Evolutionary conservation across 108 stramenopile genomes (phyloP), one percentile per base, ranked within the genome.

Genomic region (Skeletonema grethae): DNA sequence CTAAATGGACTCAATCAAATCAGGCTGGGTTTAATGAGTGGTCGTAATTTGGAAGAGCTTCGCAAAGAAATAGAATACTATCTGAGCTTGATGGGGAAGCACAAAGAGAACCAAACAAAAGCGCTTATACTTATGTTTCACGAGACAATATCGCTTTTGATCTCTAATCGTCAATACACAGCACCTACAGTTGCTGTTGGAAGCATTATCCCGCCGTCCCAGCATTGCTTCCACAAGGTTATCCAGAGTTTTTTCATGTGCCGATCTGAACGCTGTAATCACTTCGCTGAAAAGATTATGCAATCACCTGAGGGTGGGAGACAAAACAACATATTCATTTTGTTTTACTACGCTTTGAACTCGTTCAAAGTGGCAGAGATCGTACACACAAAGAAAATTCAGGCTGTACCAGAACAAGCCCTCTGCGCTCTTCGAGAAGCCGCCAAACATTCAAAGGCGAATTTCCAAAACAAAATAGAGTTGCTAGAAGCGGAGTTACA

Each of bases 391-490:
- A n/a, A 31, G 15, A 60, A 60, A 30, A n/a, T 60, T 3, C 30
- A 16, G 4, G 59, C 36, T 3, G 36, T 60, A 15, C 29, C 53
- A 8, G 56, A 75, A 24, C 16, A 60, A 22, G 63, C 73, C 22
- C 48, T 75, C 4, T 4, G 22, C 2, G 34, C 55, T 9, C 3
- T 75, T 11, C 12, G 15, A 25, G 16, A 9, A 20, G 66, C 61
- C 5, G 61, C 60, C 2, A 16, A 48, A 18, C 38, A 55, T 20
- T 76, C 75, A 2, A 16, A 53, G 11, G 67, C 32, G 60, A 76
- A 76, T 30, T 76, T 68, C 35, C 18, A 63, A 61, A 67, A 67
- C 18, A 76, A 78, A 58, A 56, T 67, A 4, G 30, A 48, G 16
- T 15, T 78, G 6, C 50, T 78, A 20, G 18, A 48, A 48, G 46